Base-by-base conservation (phyloP, 73 alveolate genomes). In the Paramecium primaurelia region DNA sequence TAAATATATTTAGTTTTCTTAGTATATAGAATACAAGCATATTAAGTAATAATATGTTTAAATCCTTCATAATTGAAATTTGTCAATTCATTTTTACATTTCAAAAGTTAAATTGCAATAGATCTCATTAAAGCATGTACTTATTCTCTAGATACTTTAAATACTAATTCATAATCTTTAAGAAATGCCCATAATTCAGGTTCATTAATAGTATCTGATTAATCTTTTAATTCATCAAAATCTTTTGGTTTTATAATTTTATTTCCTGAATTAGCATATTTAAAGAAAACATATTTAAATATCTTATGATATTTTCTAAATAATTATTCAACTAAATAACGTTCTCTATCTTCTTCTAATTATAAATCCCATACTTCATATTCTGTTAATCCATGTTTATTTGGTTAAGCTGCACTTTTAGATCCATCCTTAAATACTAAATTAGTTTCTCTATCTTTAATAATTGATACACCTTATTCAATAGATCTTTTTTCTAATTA, bases 311-410 rank as follows among this genome's bases (percentile, higher is more conserved):
- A 94, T 69, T 89, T 96, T 92, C 93, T 96, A 95, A 96, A 89
- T 10, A 92, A 71, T 75, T 71, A 20, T 36, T 86, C 86, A 6
- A 96, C 93, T 5, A 95, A 73, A 69, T 93, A 96, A 34, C 84
- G 92, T 30, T 96, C 98, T 91, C 98, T 92, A 30, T 94, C 95
- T 37, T 96, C 98, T 47, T 96, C 98, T 36, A 92, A 77, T 45
- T 90, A 93, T 7, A 96, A 77, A 58, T 96, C 97, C 32, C 95
- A 59, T 18, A 94, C 91, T 59, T 84, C 86, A 25, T 40, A 45
- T 37, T 86, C 86, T 16, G 92, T 73, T 93, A 73, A 49, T 7
- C 92, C 93, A 73, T 92, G 83, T 18, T 94, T 71, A 60, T 86
- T 90, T 37, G 86, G 86, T 59, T 45, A 36, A 18, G 77, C 87